phyloP scores from a whole-genome alignment of 108 stramenopile species.

The Skeletonema potamos region DNA sequence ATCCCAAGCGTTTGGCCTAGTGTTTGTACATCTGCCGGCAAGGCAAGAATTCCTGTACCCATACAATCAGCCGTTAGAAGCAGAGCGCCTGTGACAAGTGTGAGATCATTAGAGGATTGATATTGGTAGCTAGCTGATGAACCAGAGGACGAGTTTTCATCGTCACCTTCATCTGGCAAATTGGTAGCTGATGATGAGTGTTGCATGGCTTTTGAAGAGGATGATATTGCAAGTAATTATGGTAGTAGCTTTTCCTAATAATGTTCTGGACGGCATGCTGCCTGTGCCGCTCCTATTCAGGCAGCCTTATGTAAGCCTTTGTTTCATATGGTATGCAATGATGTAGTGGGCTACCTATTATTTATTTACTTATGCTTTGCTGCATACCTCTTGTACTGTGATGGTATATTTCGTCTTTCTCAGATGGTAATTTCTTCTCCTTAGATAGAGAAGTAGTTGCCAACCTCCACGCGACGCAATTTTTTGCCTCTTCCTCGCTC shows the following conservation, averaged over 20 bases:
- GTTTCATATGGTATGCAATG: no score
- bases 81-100: slow-evolving; percentile 45
- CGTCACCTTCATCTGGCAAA: neutral
- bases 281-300: no score
- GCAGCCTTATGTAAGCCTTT: no score
- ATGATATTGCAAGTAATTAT: no score
- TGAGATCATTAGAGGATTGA: slow-evolving; percentile 51
- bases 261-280: no score
- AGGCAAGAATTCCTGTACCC: slow-evolving; percentile 75
- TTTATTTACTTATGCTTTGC: no score
- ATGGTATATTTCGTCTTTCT: no score
- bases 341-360: no score
- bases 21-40: slow-evolving; percentile 52
- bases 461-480: neutral
- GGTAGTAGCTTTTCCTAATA: no score
- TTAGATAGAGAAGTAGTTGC: no score
- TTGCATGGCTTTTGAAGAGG: neutral
- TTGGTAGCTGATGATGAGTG: neutral
- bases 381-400: no score
- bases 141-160: neutral
- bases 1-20: slow-evolving; percentile 56
- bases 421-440: no score
- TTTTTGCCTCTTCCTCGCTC: neutral
- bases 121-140: slow-evolving; percentile 30
- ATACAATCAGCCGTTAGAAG: slow-evolving; percentile 74